Evolutionary conservation across 2,329 filamentous ascomycete genomes (phyloP).

Genomic region (Colletotrichum sp.): DNA sequence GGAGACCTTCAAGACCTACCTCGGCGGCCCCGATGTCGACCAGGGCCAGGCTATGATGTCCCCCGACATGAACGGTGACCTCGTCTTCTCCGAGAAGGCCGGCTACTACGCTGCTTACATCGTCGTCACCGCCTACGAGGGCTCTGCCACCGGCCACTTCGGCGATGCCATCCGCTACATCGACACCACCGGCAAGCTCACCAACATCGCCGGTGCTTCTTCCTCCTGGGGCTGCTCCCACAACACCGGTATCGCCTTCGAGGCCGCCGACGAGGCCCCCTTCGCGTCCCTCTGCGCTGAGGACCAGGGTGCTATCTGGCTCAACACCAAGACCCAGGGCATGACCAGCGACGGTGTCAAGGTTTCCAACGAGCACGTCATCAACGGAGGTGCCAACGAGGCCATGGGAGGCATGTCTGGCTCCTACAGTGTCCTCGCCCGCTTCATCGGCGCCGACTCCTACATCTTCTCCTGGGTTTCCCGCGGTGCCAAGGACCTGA

Average conservation of each 20-base stretch:
- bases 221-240: constrained; percentile 67
- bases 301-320: constrained; percentile 68
- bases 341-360: constrained; percentile 61
- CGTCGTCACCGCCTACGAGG: constrained; percentile 63
- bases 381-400: constrained; percentile 63
- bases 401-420: constrained; percentile 69
- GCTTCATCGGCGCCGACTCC: constrained; percentile 52
- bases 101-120: constrained; percentile 67
- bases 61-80: constrained; percentile 67
- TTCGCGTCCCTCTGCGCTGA: constrained; percentile 66
- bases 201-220: constrained; percentile 56
- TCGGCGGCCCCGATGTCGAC: constrained; percentile 62
- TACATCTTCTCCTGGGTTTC: constrained; percentile 71
- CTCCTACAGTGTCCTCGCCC: constrained; percentile 62
- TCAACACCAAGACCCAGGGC: constrained; percentile 64
- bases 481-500: constrained; percentile 60
- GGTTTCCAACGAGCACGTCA: constrained; percentile 67
- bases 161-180: constrained; percentile 56
- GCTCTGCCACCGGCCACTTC: constrained; percentile 59
- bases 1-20: constrained; percentile 62
- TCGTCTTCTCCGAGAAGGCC: constrained; percentile 62
- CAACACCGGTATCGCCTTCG: constrained; percentile 69
- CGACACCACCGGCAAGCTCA: constrained; percentile 55
- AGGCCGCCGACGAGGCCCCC: constrained; percentile 61
- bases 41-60: constrained; percentile 51